Evolutionary conservation across 202 grass and related monocot genomes (phyloP).

Genomic region (Sporobolus alterniflorus): DNA sequence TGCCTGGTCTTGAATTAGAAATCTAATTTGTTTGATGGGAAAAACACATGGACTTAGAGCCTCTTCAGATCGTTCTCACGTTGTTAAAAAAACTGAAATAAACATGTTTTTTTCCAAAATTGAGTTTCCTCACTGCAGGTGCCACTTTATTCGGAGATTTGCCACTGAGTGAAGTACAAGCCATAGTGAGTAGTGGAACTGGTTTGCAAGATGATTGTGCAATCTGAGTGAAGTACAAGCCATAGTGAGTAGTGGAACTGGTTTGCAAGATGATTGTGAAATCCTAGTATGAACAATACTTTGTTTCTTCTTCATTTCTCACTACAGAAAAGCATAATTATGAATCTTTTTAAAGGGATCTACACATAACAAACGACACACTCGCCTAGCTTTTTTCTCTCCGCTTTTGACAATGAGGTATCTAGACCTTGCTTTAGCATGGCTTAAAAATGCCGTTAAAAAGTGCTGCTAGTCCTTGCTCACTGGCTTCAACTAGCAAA

Average conservation of each 20-base stretch:
- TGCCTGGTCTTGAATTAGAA: not conserved
- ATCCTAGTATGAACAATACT: constrained; percentile 41
- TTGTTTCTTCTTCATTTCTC: constrained; percentile 29
- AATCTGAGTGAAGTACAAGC: not conserved
- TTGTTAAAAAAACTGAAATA: not conserved
- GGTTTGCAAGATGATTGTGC: not conserved
- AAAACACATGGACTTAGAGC: not conserved
- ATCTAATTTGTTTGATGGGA: not conserved
- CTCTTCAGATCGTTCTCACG: too few species aligned
- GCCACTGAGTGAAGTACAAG: too few species aligned
- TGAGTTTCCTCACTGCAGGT: not conserved
- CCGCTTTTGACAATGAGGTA: constrained; percentile 37
- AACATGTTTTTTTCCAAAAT: not conserved
- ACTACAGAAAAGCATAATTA: constrained; percentile 8
- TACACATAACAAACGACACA: constrained; percentile 2
- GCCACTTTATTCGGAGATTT: not conserved
- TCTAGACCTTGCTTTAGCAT: constrained; percentile 35
- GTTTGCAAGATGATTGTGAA: not conserved
- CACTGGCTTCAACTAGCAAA: constrained; percentile 54
- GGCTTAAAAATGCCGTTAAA: constrained; percentile 14
- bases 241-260: not conserved
- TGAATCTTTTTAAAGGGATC: constrained; percentile 30
- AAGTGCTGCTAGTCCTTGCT: constrained; percentile 18
- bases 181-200: not conserved
- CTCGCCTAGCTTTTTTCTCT: constrained; percentile 9